These are phyloP conservation scores for Colletotrichum gloeosporioides DNA, from an alignment of 2,329 filamentous ascomycete genomes.

Conservation along the genomic window DNA sequence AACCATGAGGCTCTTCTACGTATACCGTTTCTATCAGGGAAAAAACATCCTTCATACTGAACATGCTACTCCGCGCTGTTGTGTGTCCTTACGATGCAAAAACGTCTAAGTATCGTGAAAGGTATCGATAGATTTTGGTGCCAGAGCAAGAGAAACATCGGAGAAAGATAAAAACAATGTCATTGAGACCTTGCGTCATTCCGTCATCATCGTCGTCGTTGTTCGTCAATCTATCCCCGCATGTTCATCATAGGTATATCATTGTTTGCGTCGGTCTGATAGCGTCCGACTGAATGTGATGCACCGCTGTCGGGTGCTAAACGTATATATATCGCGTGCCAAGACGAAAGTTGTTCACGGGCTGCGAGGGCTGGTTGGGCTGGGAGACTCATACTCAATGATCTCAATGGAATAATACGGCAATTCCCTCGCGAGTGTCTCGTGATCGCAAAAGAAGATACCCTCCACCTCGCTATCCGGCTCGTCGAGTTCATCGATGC, in stretches of 20 bases:
- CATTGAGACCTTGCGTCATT: neutral
- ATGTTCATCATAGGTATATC: neutral
- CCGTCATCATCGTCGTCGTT: neutral
- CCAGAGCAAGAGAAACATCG: neutral
- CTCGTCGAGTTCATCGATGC: constrained; percentile 60
- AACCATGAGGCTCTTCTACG: constrained; percentile 13
- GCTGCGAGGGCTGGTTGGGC: neutral
- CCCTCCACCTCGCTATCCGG: constrained; percentile 50
- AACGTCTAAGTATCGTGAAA: neutral
- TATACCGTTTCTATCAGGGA: neutral
- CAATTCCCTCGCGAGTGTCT: constrained; percentile 52
- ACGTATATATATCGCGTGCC: neutral
- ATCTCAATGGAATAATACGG: constrained; percentile 56
- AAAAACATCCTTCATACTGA: neutral
- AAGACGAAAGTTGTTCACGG: neutral
- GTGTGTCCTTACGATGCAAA: neutral
- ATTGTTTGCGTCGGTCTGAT: neutral
- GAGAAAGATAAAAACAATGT: neutral
- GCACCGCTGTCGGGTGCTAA: neutral
- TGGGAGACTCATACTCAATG: constrained; percentile 43
- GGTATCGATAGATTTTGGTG: neutral
- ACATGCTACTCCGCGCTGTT: neutral
- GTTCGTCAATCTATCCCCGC: neutral
- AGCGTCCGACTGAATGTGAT: neutral
- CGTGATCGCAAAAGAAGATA: constrained; percentile 17